Conservation (phyloP, 495 filamentous ascomycete species). For the Daldinia childiae region DNA sequence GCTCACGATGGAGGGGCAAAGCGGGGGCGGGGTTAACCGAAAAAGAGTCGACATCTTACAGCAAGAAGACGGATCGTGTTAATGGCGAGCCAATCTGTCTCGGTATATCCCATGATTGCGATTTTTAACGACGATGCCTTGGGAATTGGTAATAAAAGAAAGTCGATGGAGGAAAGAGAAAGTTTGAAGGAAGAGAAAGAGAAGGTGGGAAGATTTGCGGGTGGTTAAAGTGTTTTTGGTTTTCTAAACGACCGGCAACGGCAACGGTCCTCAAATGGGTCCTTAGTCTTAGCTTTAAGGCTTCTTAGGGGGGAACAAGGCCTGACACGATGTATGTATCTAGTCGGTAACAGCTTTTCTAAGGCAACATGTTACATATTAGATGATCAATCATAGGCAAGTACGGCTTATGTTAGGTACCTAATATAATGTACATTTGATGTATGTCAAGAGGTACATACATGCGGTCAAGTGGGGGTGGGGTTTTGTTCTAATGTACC, state of each 20-base stretch:
- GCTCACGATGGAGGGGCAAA: constrained; percentile 46
- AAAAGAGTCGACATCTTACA: constrained; percentile 66
- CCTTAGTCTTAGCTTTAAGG: constrained; percentile 9
- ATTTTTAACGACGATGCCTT: constrained; percentile 35
- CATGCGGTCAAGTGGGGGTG: constrained; percentile 1
- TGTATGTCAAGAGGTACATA: neutral
- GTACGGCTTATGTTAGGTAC: too few species aligned
- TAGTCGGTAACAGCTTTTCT: constrained; percentile 15
- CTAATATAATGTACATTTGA: too few species aligned
- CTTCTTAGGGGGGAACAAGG: constrained; percentile 9
- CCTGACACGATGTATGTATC: constrained; percentile 25
- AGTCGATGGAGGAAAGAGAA: constrained; percentile 1
- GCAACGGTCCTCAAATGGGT: constrained; percentile 31
- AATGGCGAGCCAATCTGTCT: constrained; percentile 87
- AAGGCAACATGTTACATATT: constrained; percentile 26
- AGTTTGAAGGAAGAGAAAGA: constrained; percentile 21
- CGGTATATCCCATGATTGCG: constrained; percentile 86
- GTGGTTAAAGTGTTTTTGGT: constrained; percentile 31
- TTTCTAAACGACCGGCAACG: constrained; percentile 35
- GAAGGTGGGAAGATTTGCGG: constrained; percentile 43
- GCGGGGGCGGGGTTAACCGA: constrained; percentile 57
- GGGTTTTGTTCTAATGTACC: constrained; percentile 6
- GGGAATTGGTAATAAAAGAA: constrained; percentile 38
- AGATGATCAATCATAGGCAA: neutral
- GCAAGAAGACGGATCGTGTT: constrained; percentile 98